Percentiles rank a stretch among this genome's conserved stretches.
phyloP scores from a whole-genome alignment of 2,329 filamentous ascomycete genomes.

The Ascochyta koolunga region DNA sequence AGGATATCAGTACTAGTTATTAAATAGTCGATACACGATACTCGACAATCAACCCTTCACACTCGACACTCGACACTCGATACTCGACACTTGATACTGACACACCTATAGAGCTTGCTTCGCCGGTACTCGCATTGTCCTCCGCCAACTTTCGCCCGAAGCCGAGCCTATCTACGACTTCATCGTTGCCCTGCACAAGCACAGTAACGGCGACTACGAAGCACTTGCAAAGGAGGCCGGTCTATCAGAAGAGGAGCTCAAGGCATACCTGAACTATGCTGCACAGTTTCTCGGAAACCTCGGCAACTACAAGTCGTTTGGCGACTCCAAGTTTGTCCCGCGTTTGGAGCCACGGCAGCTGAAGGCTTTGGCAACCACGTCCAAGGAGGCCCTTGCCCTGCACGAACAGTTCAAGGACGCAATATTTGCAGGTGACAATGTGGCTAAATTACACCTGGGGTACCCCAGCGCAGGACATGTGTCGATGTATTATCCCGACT shows the following conservation, averaged over 20 bases:
- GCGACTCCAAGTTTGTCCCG: slow-evolving; percentile 59
- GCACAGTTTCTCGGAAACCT: slow-evolving; percentile 60
- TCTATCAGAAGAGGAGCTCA: slow-evolving; percentile 46
- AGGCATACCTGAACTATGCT: slow-evolving; percentile 47
- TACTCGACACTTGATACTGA: not conserved
- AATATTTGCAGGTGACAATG: slow-evolving; percentile 52
- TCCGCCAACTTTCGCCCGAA: slow-evolving; percentile 60
- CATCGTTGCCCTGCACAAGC: slow-evolving; percentile 57
- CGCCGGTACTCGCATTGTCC: slow-evolving; percentile 58
- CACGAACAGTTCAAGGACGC: slow-evolving; percentile 53
- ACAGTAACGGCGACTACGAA: slow-evolving; percentile 57
- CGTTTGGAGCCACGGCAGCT: slow-evolving; percentile 52
- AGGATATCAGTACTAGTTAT: too few species aligned
- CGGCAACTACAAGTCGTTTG: slow-evolving; percentile 61
- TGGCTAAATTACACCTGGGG: slow-evolving; percentile 55
- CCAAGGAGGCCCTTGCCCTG: slow-evolving; percentile 47
- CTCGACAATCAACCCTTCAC: not conserved
- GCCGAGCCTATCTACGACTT: slow-evolving; percentile 61
- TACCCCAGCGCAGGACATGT: slow-evolving; percentile 57
- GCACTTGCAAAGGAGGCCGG: slow-evolving; percentile 51
- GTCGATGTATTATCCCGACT: slow-evolving; percentile 58
- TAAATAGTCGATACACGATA: too few species aligned
- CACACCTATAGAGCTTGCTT: slow-evolving; percentile 49
- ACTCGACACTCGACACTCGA: not conserved
- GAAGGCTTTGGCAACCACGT: slow-evolving; percentile 52